phyloP scores from a whole-genome alignment of 306 rosid genomes.

The Rubus parviflorus region DNA sequence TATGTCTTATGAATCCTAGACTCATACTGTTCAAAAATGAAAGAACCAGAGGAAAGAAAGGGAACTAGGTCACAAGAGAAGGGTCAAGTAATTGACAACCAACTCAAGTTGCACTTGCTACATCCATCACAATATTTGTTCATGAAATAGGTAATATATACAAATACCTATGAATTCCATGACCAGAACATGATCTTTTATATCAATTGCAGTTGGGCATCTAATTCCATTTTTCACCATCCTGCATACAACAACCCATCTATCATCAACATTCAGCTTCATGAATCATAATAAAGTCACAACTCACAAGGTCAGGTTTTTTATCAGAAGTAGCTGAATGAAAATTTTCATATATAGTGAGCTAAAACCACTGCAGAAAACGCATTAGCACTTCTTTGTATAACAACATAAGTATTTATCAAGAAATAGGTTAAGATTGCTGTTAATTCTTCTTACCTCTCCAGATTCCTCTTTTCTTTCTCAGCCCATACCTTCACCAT shows the following conservation, averaged over 20 bases:
- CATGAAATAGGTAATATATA: constrained; percentile 2
- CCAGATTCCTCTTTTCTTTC: constrained; percentile 88
- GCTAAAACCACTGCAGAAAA: too few relatives aligned
- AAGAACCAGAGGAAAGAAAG: background rate
- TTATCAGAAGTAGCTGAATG: background rate
- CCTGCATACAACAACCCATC: constrained; percentile 43
- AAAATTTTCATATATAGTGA: too few relatives aligned
- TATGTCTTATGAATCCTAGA: background rate
- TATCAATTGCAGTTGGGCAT: constrained; percentile 60
- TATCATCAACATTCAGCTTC: background rate
- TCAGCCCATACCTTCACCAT: constrained; percentile 97
- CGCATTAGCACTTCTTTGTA: too few relatives aligned
- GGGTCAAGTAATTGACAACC: background rate
- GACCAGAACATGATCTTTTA: constrained; percentile 70
- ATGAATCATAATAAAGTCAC: background rate
- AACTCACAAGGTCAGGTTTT: too few relatives aligned
- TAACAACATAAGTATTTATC: background rate
- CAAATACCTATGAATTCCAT: constrained; percentile 83
- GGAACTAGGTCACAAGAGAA: background rate
- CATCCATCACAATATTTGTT: background rate
- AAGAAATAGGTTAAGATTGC: background rate
- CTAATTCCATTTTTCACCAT: constrained; percentile 75
- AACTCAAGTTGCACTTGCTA: constrained; percentile 5
- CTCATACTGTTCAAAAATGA: background rate
- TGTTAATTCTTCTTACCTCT: constrained; percentile 47